Base-by-base conservation (phyloP, 2,329 filamentous ascomycete species). In the Beauveria pseudobassiana region DNA sequence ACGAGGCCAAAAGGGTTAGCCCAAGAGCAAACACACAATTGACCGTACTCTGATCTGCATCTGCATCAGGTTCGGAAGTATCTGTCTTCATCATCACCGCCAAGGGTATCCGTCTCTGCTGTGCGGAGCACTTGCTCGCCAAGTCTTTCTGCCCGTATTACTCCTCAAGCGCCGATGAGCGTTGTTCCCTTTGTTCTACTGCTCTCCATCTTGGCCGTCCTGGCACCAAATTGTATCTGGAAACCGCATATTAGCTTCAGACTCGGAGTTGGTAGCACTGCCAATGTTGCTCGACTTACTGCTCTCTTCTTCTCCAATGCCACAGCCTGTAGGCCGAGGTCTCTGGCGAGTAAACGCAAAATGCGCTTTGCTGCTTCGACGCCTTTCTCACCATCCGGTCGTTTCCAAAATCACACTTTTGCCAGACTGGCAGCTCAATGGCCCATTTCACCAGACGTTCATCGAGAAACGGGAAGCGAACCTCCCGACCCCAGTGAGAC, bases 271-370 rank as follows among this genome's bases (percentile, higher is more conserved):
- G 18, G 5, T 8, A 46, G 9, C 7, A 30, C 12, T 14, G 16
- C 8, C 8, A 14, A 5, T 8, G 18, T 34, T 5, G 3, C 10
- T 30, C 5, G 20, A 52, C 87, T 72, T 77, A 92, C 89, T 20
- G 93, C 93, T 70, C 93, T 82, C 76, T 99, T 99, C 81, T 95
- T 96, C 75, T 98, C 93, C n/a, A 77, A 77, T 5, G 93, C 87
- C 1, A 92, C 90, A 6, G 75, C 76, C 2, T 73, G 73, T 83
- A 98, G 87, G 3, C 87, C 89, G 42, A 97, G 75, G 34, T 85
- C 81, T 73, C 86, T 83, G 0, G 93, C 91, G 24, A 96, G 75
- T 24, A 96, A 79, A 24, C 95, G 82, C 57, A 99, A 75, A 1
- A 93, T 80, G 69, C 89, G 86, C 76, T 99, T 99, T 18, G 87